These are phyloP conservation scores for Aspergillus udagawae DNA, from an alignment of 2,329 filamentous ascomycete species.

Conservation along the genomic window DNA sequence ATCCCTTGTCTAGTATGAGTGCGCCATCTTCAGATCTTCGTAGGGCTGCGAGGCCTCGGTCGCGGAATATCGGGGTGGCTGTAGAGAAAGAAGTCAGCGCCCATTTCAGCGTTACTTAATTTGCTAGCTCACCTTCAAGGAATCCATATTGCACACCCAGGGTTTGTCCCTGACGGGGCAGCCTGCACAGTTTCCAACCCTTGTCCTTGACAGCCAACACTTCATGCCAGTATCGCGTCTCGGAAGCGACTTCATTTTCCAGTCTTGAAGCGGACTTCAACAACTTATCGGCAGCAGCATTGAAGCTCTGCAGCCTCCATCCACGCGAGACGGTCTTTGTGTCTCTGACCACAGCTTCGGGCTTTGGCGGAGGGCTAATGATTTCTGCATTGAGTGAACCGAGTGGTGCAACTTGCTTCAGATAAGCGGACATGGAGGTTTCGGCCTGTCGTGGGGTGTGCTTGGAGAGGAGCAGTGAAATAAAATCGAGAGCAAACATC, in stretches of 20 bases:
- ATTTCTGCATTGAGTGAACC: conserved; percentile 70
- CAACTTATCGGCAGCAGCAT: conserved; percentile 69
- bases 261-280: conserved; percentile 68
- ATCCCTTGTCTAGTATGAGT: conserved; percentile 66
- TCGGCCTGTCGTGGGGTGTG: conserved; percentile 68
- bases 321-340: conserved; percentile 56
- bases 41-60: conserved; percentile 77
- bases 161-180: conserved; percentile 68
- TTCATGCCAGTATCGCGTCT: conserved; percentile 86
- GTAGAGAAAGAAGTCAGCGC: neutral
- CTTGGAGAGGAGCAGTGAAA: conserved; percentile 81
- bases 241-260: conserved; percentile 70
- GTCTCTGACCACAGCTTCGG: conserved; percentile 53
- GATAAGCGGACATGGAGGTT: conserved; percentile 63
- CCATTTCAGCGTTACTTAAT: neutral
- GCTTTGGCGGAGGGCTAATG: conserved; percentile 58
- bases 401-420: conserved; percentile 68
- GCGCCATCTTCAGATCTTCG: conserved; percentile 69
- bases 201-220: conserved; percentile 74
- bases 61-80: conserved; percentile 56
- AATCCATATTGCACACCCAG: conserved; percentile 89
- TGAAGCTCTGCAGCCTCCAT: conserved; percentile 74
- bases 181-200: conserved; percentile 79
- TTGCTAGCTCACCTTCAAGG: conserved; percentile 57
- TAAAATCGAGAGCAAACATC: conserved; percentile 71